Evolutionary conservation across 805 yeast genomes (phyloP).

Genomic region (Blastobotrys mokoenaii): DNA sequence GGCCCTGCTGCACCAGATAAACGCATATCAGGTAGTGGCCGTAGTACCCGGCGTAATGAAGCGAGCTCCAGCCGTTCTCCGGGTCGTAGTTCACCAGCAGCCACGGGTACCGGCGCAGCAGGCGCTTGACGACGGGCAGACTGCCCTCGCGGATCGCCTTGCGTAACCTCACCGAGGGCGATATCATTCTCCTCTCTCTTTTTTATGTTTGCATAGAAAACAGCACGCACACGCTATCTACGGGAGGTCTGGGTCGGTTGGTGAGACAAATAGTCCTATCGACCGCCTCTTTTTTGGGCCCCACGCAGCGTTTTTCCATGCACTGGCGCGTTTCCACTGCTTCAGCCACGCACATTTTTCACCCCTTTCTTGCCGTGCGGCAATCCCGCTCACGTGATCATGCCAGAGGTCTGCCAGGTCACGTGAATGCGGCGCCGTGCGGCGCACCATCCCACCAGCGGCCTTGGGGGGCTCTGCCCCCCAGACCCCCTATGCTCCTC

Average conservation of each 20-base stretch:
- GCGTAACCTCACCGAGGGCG: slow-evolving; percentile 46
- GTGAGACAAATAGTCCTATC: no score
- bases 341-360: background rate
- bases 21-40: slow-evolving; percentile 66
- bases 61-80: slow-evolving; percentile 68
- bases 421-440: background rate
- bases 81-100: slow-evolving; percentile 63
- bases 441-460: no score
- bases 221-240: background rate
- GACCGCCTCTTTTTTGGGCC: no score
- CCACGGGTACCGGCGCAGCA: slow-evolving; percentile 61
- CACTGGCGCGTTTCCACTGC: no score
- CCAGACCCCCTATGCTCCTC: no score
- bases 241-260: no score
- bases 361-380: background rate
- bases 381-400: background rate
- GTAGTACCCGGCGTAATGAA: slow-evolving; percentile 71
- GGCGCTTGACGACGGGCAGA: slow-evolving; percentile 51
- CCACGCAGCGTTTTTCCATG: no score
- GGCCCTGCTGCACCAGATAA: slow-evolving; percentile 44
- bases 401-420: background rate
- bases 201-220: background rate
- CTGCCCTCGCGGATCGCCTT: slow-evolving; percentile 58
- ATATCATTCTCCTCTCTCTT: background rate
- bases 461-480: no score